These are phyloP conservation scores for Chlorencoelia australis DNA, from an alignment of 2,329 filamentous ascomycete species.

Conservation along the genomic window DNA sequence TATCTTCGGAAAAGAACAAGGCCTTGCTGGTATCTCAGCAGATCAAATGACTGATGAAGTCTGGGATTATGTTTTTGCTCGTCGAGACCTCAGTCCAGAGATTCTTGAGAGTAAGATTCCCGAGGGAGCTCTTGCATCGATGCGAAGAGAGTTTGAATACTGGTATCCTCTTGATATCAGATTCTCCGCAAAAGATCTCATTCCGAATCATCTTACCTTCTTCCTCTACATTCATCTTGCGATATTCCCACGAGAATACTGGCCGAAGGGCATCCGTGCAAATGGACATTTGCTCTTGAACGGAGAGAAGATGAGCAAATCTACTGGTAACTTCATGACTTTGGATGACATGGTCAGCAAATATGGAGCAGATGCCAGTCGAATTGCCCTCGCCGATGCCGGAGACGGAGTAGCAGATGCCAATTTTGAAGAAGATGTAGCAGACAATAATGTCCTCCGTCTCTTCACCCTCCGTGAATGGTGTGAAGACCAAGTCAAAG, in stretches of 20 bases:
- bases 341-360: constrained; percentile 77
- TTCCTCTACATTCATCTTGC: constrained; percentile 90
- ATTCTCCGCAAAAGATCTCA: constrained; percentile 84
- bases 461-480: constrained; percentile 77
- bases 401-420: constrained; percentile 92
- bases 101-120: constrained; percentile 61
- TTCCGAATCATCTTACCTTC: constrained; percentile 91
- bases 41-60: constrained; percentile 92
- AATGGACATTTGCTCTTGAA: constrained; percentile 94
- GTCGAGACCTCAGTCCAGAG: constrained; percentile 58
- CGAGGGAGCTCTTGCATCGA: constrained; percentile 60
- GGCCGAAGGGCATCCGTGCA: constrained; percentile 74
- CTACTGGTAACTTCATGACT: constrained; percentile 94
- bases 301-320: constrained; percentile 98
- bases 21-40: constrained; percentile 56
- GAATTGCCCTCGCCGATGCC: constrained; percentile 86
- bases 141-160: constrained; percentile 92
- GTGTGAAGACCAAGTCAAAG: constrained; percentile 76
- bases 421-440: constrained; percentile 93
- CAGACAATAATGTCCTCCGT: constrained; percentile 82
- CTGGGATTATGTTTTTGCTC: constrained; percentile 91
- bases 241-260: constrained; percentile 78
- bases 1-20: constrained; percentile 68
- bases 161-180: constrained; percentile 90
- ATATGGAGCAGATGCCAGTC: constrained; percentile 86